Conservation (phyloP, 805 yeast species). For the Phaffomyces thermotolerans region DNA sequence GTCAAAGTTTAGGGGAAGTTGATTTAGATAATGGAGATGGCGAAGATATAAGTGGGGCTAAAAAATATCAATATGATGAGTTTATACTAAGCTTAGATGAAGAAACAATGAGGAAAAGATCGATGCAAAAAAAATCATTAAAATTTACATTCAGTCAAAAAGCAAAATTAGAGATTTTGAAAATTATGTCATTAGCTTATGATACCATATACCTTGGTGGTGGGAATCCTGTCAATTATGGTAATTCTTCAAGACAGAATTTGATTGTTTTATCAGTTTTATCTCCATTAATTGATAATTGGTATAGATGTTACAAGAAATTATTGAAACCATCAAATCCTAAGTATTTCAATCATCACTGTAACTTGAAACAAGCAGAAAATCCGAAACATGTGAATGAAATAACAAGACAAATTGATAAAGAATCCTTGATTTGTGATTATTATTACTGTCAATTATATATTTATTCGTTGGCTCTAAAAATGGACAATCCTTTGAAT, state of each 20-base stretch:
- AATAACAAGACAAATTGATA: slow-evolving; percentile 39
- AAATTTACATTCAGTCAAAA: slow-evolving; percentile 56
- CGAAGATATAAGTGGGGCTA: slow-evolving; percentile 20
- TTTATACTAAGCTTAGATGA: slow-evolving; percentile 25
- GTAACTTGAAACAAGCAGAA: slow-evolving; percentile 19
- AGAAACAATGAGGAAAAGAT: slow-evolving; percentile 21
- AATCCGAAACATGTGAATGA: slow-evolving; percentile 27
- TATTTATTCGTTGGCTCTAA: slow-evolving; percentile 74
- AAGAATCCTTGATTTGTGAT: slow-evolving; percentile 72
- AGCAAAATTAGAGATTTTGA: slow-evolving; percentile 74
- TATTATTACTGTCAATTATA: slow-evolving; percentile 79
- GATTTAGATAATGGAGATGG: slow-evolving; percentile 41
- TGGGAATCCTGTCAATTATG: slow-evolving; percentile 36
- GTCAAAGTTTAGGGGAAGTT: slow-evolving; percentile 63
- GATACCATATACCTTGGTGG: slow-evolving; percentile 66
- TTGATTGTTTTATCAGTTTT: slow-evolving; percentile 65
- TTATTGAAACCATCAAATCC: slow-evolving; percentile 44
- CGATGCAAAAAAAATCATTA: slow-evolving; percentile 25
- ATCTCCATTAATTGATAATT: slow-evolving; percentile 68
- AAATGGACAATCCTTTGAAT: slow-evolving; percentile 34
- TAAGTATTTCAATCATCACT: slow-evolving; percentile 29
- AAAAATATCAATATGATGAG: slow-evolving; percentile 25
- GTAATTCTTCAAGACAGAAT: slow-evolving; percentile 52
- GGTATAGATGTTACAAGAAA: slow-evolving; percentile 61
- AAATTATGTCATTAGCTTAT: slow-evolving; percentile 75